Evolutionary conservation across 1,284 basidiomycete genomes (phyloP).

Genomic region (Schizopora paradoxa): DNA sequence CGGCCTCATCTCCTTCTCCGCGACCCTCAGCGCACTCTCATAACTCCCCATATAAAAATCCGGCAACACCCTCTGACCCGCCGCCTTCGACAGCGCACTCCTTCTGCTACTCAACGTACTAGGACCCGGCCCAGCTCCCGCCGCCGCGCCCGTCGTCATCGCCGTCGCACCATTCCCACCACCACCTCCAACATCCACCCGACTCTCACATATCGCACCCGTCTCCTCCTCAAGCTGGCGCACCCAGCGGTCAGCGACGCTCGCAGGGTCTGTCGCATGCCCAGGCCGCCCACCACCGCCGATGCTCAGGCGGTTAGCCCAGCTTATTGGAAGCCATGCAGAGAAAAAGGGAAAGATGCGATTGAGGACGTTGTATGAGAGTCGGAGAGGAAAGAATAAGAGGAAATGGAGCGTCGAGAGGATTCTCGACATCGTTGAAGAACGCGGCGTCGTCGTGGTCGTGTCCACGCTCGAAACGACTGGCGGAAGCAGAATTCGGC

Average conservation of each 20-base stretch:
- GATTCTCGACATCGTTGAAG: no score
- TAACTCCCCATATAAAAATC: slow-evolving; percentile 83
- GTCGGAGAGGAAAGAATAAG: slow-evolving; percentile 13
- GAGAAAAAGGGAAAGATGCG: slow-evolving; percentile 14
- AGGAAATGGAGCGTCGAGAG: slow-evolving; percentile 10
- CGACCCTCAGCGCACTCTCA: slow-evolving; percentile 67
- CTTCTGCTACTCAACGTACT: slow-evolving; percentile 20
- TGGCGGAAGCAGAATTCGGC: no score
- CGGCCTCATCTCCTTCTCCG: slow-evolving; percentile 69
- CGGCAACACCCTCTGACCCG: slow-evolving; percentile 49
- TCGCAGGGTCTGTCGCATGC: slow-evolving; percentile 36
- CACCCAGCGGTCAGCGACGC: slow-evolving; percentile 67
- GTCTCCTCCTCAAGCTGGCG: slow-evolving; percentile 76
- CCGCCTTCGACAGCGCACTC: slow-evolving; percentile 22
- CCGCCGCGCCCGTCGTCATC: slow-evolving; percentile 33
- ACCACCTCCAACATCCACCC: slow-evolving; percentile 22
- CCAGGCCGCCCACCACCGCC: no score
- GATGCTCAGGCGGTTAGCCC: slow-evolving; percentile 8
- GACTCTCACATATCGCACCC: slow-evolving; percentile 56
- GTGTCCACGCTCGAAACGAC: no score
- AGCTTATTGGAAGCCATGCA: slow-evolving; percentile 7
- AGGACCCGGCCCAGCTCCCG: slow-evolving; percentile 20
- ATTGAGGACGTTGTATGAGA: slow-evolving; percentile 11
- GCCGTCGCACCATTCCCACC: slow-evolving; percentile 23
- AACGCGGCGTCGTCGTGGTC: no score